A percentile compares a stretch with the other conserved stretches of the same genome.
phyloP scores from a whole-genome alignment of 768 basidiomycete genomes.

The Calvatia gigantea region DNA sequence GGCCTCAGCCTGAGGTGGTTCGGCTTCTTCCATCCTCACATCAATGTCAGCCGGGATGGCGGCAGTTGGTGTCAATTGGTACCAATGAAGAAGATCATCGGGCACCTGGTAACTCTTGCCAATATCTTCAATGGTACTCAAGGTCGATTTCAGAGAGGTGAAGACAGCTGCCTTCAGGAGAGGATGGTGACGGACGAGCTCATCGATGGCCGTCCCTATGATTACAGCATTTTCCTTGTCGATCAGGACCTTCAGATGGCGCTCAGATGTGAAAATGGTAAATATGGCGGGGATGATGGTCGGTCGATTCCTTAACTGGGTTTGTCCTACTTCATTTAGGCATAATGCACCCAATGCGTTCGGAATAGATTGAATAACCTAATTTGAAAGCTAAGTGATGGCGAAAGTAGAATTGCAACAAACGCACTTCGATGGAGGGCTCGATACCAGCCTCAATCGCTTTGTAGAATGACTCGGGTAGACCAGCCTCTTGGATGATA shows the following conservation, averaged over 20 bases:
- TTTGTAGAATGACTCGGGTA: slow-evolving; percentile 88
- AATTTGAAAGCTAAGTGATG: neutral
- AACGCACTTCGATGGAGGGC: slow-evolving; percentile 76
- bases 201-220: slow-evolving; percentile 89
- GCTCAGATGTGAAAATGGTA: slow-evolving; percentile 80
- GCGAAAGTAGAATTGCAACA: neutral
- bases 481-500: slow-evolving; percentile 86
- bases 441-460: slow-evolving; percentile 84
- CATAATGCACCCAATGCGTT: slow-evolving; percentile 97
- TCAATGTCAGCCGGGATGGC: slow-evolving; percentile 28
- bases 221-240: slow-evolving; percentile 92
- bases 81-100: slow-evolving; percentile 63
- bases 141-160: slow-evolving; percentile 65
- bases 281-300: slow-evolving; percentile 84
- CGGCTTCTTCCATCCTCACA: slow-evolving; percentile 49
- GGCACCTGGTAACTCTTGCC: slow-evolving; percentile 59
- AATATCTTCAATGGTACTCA: slow-evolving; percentile 71
- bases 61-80: slow-evolving; percentile 42
- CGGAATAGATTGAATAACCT: slow-evolving; percentile 91
- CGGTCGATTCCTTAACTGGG: slow-evolving; percentile 72
- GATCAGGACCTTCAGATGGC: slow-evolving; percentile 76
- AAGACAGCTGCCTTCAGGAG: slow-evolving; percentile 77
- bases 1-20: slow-evolving; percentile 15
- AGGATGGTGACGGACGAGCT: slow-evolving; percentile 95
- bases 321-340: slow-evolving; percentile 86